Base-by-base conservation (phyloP, 805 yeast genomes). In the Zygosaccharomyces gambellarensis region DNA sequence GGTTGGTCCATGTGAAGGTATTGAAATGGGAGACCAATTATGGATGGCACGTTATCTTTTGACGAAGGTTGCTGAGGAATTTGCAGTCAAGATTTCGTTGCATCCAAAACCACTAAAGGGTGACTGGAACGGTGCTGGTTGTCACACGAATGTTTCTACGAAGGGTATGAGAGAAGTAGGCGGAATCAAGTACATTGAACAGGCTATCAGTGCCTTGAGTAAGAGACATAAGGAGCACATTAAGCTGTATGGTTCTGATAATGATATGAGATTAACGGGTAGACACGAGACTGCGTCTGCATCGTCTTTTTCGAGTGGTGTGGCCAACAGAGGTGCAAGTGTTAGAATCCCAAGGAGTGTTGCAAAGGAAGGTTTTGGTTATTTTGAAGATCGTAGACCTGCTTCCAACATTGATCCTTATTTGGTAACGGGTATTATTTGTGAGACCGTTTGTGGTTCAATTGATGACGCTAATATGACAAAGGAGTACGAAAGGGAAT, bases 61-160 rank as follows among this genome's bases (percentile, higher is more conserved):
- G 68, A 83, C 82, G 75, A 85, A 97, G 76, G 94, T 90, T 47
- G 97, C 98, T 59, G 99, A 94, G 79, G 99, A 94, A 74, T 94
- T 94, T 67, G 98, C 96, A 71, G 95, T 94, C 71, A 90, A 90
- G 85, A 92, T 94, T 63, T 89, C 97, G 42, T 85, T 90, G 85
- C 99, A 94, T 83, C 99, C 99, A 75, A 94, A 94, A 82, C 98
- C 99, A 62, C 81, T 94, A 72, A 81, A 85, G 79, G 98, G 98
- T 64, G 98, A 92, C 77, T 94, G 98, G 98, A 94, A 94, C 73
- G 99, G 99, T 79, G 98, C 99, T 72, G 99, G 99, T 67, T 92
- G 98, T 80, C 99, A 94, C 77, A 94, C 99, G 71, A 94, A 94
- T 73, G 98, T 94, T 54, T 90, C 97, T 43, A 94, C 99, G 64